Conservation (phyloP, 176 grass and related monocot genomes). For the Oryza officinalis region DNA sequence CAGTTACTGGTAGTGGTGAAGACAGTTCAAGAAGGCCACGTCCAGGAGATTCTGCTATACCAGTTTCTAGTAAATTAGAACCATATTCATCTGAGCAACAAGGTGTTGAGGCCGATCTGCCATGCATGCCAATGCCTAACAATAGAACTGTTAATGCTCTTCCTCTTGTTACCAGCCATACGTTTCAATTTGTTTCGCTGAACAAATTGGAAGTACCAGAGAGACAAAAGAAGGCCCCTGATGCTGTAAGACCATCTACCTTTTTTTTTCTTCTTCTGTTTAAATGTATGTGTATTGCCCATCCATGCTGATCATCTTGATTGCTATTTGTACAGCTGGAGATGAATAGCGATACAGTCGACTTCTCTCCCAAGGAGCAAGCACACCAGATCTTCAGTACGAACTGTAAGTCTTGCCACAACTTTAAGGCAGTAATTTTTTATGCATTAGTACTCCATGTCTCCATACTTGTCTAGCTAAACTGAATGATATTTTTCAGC, state of each 20-base stretch:
- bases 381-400: neutral
- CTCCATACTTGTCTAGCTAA: neutral
- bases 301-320: neutral
- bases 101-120: neutral
- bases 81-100: neutral
- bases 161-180: neutral
- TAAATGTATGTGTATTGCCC: constrained; percentile 2
- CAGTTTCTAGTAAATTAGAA: constrained; percentile 2
- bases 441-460: neutral
- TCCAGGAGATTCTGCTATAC: neutral
- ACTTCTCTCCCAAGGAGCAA: neutral
- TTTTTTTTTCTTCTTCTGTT: neutral
- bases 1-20: constrained; percentile 2
- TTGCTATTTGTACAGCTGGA: constrained; percentile 28
- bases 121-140: neutral
- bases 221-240: neutral
- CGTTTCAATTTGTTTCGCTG: neutral
- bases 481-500: neutral
- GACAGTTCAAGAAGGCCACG: neutral
- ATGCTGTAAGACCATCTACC: neutral
- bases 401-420: constrained; percentile 33
- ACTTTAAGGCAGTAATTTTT: neutral
- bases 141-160: neutral
- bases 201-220: neutral
- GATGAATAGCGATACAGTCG: neutral